Conservation (phyloP, 208 protist genomes). For the Acanthamoeba castellanii region DNA sequence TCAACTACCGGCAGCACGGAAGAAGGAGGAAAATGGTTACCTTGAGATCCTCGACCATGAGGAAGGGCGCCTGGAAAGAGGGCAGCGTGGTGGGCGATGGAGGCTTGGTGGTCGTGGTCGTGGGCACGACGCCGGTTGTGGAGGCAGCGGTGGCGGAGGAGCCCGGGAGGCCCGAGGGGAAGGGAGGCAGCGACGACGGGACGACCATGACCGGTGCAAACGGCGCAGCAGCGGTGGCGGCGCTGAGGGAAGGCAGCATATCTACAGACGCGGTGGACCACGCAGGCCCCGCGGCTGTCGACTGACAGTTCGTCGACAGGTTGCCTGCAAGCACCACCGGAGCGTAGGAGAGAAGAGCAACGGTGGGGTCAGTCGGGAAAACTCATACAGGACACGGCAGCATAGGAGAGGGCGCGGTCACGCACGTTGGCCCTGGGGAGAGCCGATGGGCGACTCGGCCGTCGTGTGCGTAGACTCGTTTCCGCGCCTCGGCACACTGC, state of each 20-base stretch:
- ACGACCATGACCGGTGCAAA: background rate
- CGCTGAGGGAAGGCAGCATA: background rate
- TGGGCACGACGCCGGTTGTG: background rate
- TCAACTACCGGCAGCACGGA: background rate
- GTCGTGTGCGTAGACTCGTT: conserved; percentile 55
- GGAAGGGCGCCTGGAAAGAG: conserved; percentile 37
- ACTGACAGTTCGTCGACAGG: background rate
- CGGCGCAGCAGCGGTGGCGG: background rate
- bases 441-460: conserved; percentile 34
- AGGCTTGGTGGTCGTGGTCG: conserved; percentile 37
- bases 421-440: conserved; percentile 27
- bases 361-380: background rate
- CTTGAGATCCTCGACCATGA: conserved; percentile 66
- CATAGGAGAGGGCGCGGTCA: background rate
- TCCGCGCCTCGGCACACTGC: background rate
- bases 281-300: background rate
- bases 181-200: background rate
- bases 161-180: background rate
- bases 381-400: background rate
- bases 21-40: background rate
- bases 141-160: background rate
- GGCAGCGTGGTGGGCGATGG: conserved; percentile 3
- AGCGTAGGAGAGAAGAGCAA: background rate
- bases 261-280: background rate
- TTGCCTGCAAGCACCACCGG: background rate